phyloP scores from a whole-genome alignment of 768 basidiomycete species.

The Serendipita indica region DNA sequence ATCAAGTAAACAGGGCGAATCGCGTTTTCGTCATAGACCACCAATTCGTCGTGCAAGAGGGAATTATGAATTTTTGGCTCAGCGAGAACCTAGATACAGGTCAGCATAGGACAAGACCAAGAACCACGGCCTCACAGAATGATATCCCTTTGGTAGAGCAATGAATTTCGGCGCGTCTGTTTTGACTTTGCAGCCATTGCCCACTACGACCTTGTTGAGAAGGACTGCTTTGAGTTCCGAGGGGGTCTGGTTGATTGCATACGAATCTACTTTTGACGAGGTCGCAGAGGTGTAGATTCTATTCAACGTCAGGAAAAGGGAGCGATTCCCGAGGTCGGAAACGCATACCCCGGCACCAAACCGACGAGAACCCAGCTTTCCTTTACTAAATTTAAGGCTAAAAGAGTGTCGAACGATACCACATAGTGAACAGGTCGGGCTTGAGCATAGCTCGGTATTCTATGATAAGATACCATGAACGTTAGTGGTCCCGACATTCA shows the following conservation, averaged over 20 bases:
- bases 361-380: too few species aligned
- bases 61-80: not conserved
- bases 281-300: not conserved
- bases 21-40: not conserved
- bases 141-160: not conserved
- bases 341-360: too few species aligned
- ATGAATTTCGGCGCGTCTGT: not conserved
- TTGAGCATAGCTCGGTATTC: too few species aligned
- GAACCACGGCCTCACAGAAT: not conserved
- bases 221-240: not conserved
- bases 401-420: too few species aligned
- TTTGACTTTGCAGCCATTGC: not conserved
- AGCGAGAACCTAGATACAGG: not conserved
- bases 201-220: not conserved
- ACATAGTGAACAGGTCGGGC: too few species aligned
- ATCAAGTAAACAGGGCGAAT: not conserved
- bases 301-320: too few species aligned
- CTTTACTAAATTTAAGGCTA: too few species aligned
- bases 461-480: too few species aligned
- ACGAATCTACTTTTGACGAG: not conserved
- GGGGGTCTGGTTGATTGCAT: not conserved
- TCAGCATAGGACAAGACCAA: not conserved
- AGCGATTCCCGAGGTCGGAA: too few species aligned
- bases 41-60: not conserved
- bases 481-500: too few species aligned